Percentiles rank a stretch among this genome's conserved stretches.
Conservation (phyloP, 441 rosid species). For the Euphorbia celastroides region DNA sequence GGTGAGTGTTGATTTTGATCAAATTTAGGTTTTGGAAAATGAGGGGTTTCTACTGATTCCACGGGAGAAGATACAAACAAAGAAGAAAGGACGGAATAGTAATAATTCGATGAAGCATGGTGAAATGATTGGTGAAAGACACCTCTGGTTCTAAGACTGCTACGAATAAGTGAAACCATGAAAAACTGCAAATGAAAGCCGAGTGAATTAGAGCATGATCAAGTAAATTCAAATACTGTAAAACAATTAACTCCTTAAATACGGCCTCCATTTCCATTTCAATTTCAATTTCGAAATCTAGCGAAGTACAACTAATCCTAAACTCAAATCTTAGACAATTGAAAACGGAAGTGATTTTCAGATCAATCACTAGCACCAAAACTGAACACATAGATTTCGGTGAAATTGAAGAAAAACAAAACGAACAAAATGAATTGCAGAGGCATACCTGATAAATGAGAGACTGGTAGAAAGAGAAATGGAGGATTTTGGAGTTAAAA, state of each 20-base stretch:
- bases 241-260: not conserved
- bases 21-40: constrained; percentile 9
- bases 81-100: constrained; percentile 22
- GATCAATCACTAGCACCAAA: not conserved
- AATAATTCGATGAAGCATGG: constrained; percentile 16
- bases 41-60: constrained; percentile 16
- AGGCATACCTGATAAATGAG: not conserved
- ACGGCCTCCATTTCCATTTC: not conserved
- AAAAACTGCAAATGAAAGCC: not conserved
- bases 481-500: constrained; percentile 7
- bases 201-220: constrained; percentile 7
- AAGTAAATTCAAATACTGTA: not conserved
- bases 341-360: not conserved
- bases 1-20: constrained; percentile 14
- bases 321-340: not conserved
- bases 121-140: constrained; percentile 17
- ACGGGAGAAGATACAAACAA: constrained; percentile 12
- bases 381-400: not conserved
- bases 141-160: constrained; percentile 21
- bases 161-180: constrained; percentile 30
- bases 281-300: not conserved
- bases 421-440: not conserved
- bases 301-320: not conserved
- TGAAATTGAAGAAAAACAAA: not conserved
- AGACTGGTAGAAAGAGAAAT: not conserved